Conservation (phyloP, 2,329 filamentous ascomycete species). For the Hirsutella minnesotensis region DNA sequence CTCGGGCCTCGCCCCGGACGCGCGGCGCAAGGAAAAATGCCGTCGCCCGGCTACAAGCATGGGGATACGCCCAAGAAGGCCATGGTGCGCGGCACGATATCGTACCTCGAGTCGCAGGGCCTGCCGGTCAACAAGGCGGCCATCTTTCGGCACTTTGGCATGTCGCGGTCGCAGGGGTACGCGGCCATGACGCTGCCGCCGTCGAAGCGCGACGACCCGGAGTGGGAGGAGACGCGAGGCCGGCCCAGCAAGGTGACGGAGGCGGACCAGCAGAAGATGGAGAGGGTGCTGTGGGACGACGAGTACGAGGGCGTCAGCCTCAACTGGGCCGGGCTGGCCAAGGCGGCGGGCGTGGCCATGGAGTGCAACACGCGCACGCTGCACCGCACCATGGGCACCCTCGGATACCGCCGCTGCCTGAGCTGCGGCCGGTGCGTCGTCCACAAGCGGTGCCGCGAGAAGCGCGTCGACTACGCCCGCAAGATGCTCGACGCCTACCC, state of each 20-base stretch:
- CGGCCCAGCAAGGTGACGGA: conserved; percentile 22
- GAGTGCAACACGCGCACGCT: conserved; percentile 22
- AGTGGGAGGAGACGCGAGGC: conserved; percentile 26
- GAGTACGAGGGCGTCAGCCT: conserved; percentile 5
- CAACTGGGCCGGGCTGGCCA: conserved; percentile 22
- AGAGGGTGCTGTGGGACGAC: conserved; percentile 24
- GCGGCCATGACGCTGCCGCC: conserved; percentile 21
- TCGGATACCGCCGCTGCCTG: conserved; percentile 23
- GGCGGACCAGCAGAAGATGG: conserved; percentile 23
- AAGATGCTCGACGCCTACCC: conserved; percentile 20
- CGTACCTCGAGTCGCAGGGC: conserved; percentile 25
- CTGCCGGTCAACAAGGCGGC: conserved; percentile 26
- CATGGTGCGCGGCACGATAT: conserved; percentile 26
- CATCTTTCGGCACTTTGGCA: conserved; percentile 26
- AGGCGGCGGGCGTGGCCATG: conserved; percentile 19
- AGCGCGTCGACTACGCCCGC: conserved; percentile 20
- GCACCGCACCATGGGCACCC: conserved; percentile 24
- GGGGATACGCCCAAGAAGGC: conserved; percentile 25
- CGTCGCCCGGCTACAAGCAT: conserved; percentile 19
- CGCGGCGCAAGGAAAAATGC: too few relatives aligned
- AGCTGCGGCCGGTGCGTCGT: conserved; percentile 17
- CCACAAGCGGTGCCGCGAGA: conserved; percentile 19
- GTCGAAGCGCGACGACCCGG: conserved; percentile 22
- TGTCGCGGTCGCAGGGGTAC: conserved; percentile 25
- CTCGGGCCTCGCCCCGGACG: too few relatives aligned